Evolutionary conservation across 345 rosid genomes (phyloP).

Genomic region (Psidium guajava): DNA sequence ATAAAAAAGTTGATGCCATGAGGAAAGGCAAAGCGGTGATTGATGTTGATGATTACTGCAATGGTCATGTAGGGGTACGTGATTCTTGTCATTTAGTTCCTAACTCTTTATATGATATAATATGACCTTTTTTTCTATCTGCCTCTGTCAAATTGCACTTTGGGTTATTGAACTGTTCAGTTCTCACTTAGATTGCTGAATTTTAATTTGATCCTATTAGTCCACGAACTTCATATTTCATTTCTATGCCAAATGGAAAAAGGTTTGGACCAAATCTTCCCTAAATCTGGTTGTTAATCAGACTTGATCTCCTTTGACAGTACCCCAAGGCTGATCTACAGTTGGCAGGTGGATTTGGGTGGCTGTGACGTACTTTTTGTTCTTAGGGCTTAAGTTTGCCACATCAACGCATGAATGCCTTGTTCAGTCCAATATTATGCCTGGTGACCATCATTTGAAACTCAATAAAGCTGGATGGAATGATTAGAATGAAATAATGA

Average conservation of each 20-base stretch:
- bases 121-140: not conserved
- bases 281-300: not conserved
- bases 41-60: constrained; percentile 5
- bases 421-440: not conserved
- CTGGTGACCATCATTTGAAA: not conserved
- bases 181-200: not conserved
- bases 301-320: not conserved
- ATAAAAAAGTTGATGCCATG: constrained; percentile 18
- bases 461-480: not conserved
- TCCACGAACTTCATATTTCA: not conserved
- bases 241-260: not conserved
- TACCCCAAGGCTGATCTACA: not conserved
- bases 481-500: not conserved
- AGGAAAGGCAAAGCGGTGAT: constrained; percentile 58
- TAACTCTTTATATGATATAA: not conserved
- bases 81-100: not conserved
- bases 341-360: not conserved
- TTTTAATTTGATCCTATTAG: not conserved
- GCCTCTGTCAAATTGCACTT: not conserved
- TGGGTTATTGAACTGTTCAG: not conserved
- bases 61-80: constrained; percentile 16
- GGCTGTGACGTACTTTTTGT: not conserved
- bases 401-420: not conserved
- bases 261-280: not conserved
- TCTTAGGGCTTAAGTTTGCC: not conserved